Base-by-base conservation (phyloP, 306 rosid genomes). In the Pterocarpus santalinus region DNA sequence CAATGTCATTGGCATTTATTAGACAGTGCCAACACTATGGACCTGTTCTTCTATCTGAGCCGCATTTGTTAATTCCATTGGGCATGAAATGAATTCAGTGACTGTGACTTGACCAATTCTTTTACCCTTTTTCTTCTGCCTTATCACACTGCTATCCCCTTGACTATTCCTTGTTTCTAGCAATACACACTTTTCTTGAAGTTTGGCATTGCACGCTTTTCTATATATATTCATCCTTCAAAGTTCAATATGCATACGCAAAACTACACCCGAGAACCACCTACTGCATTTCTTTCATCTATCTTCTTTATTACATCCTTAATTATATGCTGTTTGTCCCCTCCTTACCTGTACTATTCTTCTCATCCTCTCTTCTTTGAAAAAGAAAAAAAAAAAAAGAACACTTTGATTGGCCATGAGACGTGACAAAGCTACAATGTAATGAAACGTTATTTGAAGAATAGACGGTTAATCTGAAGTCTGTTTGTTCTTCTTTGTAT, bases 11-110 rank as follows among this genome's bases (percentile, higher is more conserved):
- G 10, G 90, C 92, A 89, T 89, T 89, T 85, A 89, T 83, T 89
- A 86, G 92, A 87, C 90, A 89, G 90, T 87, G 90, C 90, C 92
- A 89, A 85, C 88, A 80, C 92, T 58, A 73, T 85, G 84, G 60
- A 65, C 69, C 86, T 73, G 71, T 76, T 62, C n/a, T 35, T 34
- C 52, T 43, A 62, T 86, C 80, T 63, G 73, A 78, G 65, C 28
- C 75, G 73, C 49, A 65, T 75, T 79, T 89, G 80, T 80, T 81
- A 74, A 68, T 41, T 81, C 88, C 85, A 84, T 86, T 75, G 89
- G 83, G 86, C 73, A 73, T 82, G 85, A 82, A 80, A 86, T 79
- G 78, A 81, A 82, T 81, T 76, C 72, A 81, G 36, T 83, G 81
- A 77, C 72, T 52, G 72, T 87, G 92, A 89, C 92, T 85, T 85